These are phyloP conservation scores for Trametes hirsuta DNA, from an alignment of 1,284 basidiomycete species.

Conservation along the genomic window DNA sequence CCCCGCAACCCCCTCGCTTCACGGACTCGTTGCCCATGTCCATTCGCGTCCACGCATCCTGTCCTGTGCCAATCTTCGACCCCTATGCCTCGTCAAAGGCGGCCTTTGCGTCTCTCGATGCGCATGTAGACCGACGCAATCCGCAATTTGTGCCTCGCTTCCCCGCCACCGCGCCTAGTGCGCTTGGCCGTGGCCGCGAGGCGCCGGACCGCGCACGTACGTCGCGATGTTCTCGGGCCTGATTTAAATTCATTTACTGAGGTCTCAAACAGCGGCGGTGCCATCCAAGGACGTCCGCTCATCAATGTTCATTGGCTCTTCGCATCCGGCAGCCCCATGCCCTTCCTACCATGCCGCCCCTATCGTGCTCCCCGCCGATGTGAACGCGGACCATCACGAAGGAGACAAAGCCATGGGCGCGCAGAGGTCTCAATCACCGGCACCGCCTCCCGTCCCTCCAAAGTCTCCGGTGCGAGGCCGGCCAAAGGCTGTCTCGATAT, in stretches of 20 bases:
- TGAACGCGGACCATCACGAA: slow-evolving; percentile 1
- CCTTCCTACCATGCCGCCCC: slow-evolving; percentile 11
- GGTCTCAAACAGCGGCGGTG: too few relatives aligned
- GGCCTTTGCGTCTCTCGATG: not conserved
- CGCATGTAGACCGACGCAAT: not conserved
- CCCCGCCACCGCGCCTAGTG: not conserved
- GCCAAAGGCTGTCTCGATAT: slow-evolving; percentile 23
- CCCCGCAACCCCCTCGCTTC: slow-evolving; percentile 8
- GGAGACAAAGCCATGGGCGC: slow-evolving; percentile 1
- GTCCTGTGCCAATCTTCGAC: not conserved
- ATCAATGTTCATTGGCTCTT: not conserved
- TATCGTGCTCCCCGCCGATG: not conserved
- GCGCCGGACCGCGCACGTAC: slow-evolving; percentile 1
- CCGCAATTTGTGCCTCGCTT: not conserved
- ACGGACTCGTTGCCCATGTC: slow-evolving; percentile 7
- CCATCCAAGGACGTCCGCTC: too few relatives aligned
- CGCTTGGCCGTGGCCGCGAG: slow-evolving; percentile 4
- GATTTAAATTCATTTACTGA: not conserved
- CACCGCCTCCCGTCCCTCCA: slow-evolving; percentile 24
- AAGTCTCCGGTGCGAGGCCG: slow-evolving; percentile 15
- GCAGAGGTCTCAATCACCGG: not conserved
- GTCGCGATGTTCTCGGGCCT: slow-evolving; percentile 6
- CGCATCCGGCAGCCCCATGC: not conserved
- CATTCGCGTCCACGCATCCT: not conserved
- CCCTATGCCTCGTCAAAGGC: slow-evolving; percentile 3